Conservation (phyloP, 345 rosid genomes). For the Brassica cretica region DNA sequence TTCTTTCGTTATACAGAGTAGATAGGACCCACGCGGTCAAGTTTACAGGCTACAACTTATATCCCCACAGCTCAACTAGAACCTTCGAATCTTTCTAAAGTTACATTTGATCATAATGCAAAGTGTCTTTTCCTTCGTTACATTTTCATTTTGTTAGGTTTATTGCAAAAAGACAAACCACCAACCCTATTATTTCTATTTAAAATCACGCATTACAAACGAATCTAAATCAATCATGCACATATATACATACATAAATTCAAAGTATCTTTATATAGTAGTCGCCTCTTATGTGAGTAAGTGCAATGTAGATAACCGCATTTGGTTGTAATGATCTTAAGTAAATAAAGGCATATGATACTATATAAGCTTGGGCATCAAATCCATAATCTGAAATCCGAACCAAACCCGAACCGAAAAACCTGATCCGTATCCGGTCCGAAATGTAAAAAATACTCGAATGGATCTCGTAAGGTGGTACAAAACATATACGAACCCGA, state of each 20-base stretch:
- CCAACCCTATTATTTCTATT: constrained; percentile 27
- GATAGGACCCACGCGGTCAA: constrained; percentile 26
- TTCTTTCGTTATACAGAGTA: constrained; percentile 7
- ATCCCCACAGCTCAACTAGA: constrained; percentile 39
- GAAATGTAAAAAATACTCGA: no score
- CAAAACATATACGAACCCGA: no score
- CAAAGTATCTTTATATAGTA: not conserved
- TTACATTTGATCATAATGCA: constrained; percentile 35
- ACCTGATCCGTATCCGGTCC: no score
- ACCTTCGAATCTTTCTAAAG: constrained; percentile 38
- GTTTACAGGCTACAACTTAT: constrained; percentile 26
- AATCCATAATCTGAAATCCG: no score
- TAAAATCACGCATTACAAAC: constrained; percentile 11
- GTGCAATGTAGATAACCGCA: not conserved
- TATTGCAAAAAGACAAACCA: constrained; percentile 31
- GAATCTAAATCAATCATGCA: constrained; percentile 23
- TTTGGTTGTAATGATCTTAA: not conserved
- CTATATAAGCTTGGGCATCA: not conserved
- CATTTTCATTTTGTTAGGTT: constrained; percentile 34
- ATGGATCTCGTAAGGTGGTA: no score
- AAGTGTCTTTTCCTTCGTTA: constrained; percentile 32
- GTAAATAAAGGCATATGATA: not conserved
- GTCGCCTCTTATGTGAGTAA: not conserved
- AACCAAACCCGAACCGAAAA: no score
- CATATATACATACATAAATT: not conserved